Evolutionary conservation across 1,284 basidiomycete genomes (phyloP).

Genomic region (Inonotus obliquus): DNA sequence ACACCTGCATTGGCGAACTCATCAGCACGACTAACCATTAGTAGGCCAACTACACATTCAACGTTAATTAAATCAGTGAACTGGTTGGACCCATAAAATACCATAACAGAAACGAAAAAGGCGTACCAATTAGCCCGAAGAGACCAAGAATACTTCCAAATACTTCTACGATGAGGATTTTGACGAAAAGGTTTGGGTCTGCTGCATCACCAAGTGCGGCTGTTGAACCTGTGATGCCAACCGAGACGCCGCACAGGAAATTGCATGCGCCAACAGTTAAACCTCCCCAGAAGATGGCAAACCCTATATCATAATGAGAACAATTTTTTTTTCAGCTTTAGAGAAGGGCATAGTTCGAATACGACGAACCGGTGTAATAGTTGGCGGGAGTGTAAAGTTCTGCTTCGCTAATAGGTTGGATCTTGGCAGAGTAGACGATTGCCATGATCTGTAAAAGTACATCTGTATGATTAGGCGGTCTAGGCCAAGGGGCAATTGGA

Average conservation of each 20-base stretch:
- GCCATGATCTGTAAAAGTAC: slow-evolving; percentile 69
- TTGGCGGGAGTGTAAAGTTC: slow-evolving; percentile 76
- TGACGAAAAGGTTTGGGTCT: slow-evolving; percentile 89
- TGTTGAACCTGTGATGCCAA: slow-evolving; percentile 89
- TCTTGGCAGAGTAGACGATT: slow-evolving; percentile 87
- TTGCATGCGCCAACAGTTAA: slow-evolving; percentile 89
- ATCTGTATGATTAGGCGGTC: neutral
- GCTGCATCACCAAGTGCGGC: slow-evolving; percentile 91
- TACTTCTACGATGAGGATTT: slow-evolving; percentile 91
- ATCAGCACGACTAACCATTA: slow-evolving; percentile 56
- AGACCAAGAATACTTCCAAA: slow-evolving; percentile 91
- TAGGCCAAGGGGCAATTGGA: neutral
- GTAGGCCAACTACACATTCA: slow-evolving; percentile 49
- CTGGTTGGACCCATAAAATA: neutral
- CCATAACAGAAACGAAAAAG: neutral
- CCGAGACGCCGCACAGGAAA: slow-evolving; percentile 87
- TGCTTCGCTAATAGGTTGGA: slow-evolving; percentile 54
- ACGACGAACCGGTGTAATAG: slow-evolving; percentile 79
- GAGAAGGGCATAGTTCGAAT: neutral
- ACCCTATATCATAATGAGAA: slow-evolving; percentile 46
- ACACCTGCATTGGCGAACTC: slow-evolving; percentile 39
- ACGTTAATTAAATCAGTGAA: neutral
- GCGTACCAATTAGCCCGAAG: slow-evolving; percentile 82
- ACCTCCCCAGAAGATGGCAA: slow-evolving; percentile 92
- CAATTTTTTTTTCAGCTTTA: neutral